Evolutionary conservation across 2,329 filamentous ascomycete species (phyloP).

Genomic region (Pseudogymnoascus sp.): DNA sequence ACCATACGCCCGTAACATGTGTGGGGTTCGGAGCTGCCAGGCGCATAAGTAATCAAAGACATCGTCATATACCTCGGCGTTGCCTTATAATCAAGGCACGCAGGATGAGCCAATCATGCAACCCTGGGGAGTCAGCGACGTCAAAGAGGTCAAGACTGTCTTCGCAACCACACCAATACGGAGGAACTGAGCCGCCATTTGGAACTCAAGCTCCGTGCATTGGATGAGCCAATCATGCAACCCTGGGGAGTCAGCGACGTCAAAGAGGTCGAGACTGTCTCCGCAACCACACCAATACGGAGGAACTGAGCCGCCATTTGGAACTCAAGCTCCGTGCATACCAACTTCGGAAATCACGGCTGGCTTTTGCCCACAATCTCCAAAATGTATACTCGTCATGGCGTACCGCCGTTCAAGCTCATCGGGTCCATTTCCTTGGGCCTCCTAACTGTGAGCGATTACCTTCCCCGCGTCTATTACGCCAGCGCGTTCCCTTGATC

Average conservation of each 20-base stretch:
- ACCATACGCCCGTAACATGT: slow-evolving; percentile 2
- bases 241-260: slow-evolving; percentile 4
- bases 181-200: slow-evolving; percentile 5
- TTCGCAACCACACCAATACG: slow-evolving; percentile 1
- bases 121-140: slow-evolving; percentile 3
- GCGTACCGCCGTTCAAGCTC: slow-evolving; percentile 68
- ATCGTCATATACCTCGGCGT: background rate
- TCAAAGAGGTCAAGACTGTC: background rate
- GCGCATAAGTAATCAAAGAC: background rate
- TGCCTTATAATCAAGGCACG: background rate
- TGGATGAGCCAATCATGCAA: slow-evolving; percentile 4
- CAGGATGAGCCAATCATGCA: slow-evolving; percentile 2
- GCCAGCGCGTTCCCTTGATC: background rate
- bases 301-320: slow-evolving; percentile 5
- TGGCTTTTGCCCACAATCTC: background rate
- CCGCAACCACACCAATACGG: slow-evolving; percentile 2
- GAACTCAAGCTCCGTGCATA: background rate
- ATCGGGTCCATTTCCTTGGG: slow-evolving; percentile 86
- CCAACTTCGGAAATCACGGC: background rate
- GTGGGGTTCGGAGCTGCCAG: slow-evolving; percentile 1
- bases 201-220: background rate
- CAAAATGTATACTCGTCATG: background rate
- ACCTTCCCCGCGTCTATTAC: background rate
- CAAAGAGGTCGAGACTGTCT: background rate
- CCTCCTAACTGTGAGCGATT: slow-evolving; percentile 66